These are phyloP conservation scores for Trichosporon faecale DNA, from an alignment of 1,284 basidiomycete species.

Conservation along the genomic window DNA sequence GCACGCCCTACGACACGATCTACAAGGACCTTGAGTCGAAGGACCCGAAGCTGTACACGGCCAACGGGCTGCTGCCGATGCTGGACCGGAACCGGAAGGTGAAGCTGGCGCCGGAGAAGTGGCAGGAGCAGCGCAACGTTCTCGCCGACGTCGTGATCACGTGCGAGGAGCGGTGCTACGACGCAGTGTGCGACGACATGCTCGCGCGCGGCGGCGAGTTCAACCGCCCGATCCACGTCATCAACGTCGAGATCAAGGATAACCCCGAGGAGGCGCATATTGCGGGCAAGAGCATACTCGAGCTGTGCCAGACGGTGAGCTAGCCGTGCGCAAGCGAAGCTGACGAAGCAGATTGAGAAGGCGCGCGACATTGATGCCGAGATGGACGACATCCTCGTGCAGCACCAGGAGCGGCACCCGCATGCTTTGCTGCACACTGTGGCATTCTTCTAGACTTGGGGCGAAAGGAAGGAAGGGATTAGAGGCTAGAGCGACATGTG, in stretches of 20 bases:
- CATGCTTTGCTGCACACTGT: conserved; percentile 89
- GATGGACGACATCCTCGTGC: conserved; percentile 78
- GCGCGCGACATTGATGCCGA: conserved; percentile 84
- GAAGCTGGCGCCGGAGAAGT: conserved; percentile 90
- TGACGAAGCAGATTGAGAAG: conserved; percentile 68
- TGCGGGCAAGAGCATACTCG: conserved; percentile 91
- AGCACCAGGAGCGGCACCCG: conserved; percentile 83
- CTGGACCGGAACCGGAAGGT: conserved; percentile 90
- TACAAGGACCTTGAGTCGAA: conserved; percentile 87
- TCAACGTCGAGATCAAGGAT: conserved; percentile 99
- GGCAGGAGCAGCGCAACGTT: conserved; percentile 79
- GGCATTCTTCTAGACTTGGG: conserved; percentile 65
- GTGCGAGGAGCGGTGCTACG: conserved; percentile 98
- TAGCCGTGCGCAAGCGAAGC: not conserved
- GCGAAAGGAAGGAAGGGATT: not conserved
- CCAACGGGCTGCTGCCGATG: conserved; percentile 96
- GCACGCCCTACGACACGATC: conserved; percentile 96
- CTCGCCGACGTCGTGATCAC: conserved; percentile 96
- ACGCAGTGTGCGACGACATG: conserved; percentile 96
- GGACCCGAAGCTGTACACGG: conserved; percentile 85
- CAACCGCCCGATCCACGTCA: conserved; percentile 90
- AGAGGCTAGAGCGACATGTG: not conserved
- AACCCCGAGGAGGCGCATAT: conserved; percentile 97
- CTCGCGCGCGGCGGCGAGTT: conserved; percentile 83
- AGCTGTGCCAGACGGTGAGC: conserved; percentile 83